Evolutionary conservation across 2,329 filamentous ascomycete species (phyloP).

Genomic region (Teratosphaeria nubilosa): DNA sequence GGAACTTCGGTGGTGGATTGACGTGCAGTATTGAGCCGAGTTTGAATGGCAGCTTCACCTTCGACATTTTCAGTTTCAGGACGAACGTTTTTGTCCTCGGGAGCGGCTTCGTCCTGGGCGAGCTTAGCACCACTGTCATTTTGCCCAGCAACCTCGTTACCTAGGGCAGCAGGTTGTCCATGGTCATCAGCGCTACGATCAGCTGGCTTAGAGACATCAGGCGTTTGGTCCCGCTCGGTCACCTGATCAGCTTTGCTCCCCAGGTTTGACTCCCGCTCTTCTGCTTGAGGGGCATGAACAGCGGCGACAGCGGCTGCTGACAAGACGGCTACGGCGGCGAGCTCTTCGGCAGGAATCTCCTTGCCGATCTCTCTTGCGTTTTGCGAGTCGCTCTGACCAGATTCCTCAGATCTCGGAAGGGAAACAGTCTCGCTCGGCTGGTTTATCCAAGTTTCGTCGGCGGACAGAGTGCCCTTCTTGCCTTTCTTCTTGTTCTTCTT

Average conservation of each 20-base stretch:
- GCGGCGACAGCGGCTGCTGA: not conserved
- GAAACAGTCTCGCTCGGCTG: not conserved
- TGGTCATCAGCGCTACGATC: not conserved
- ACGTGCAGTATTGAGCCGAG: not conserved
- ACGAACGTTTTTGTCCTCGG: not conserved
- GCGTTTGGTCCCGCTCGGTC: not conserved
- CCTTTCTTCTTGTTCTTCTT: constrained; percentile 18
- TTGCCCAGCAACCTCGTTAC: not conserved
- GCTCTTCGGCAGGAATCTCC: not conserved
- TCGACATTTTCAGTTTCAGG: not conserved
- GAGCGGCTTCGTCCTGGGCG: not conserved
- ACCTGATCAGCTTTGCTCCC: not conserved
- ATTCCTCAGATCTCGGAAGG: not conserved
- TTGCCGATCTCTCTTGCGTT: not conserved
- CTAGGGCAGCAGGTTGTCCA: not conserved
- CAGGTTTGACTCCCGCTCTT: not conserved
- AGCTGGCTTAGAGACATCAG: constrained; percentile 1
- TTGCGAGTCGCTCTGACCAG: not conserved
- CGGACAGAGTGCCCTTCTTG: constrained; percentile 5
- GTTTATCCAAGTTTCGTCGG: not conserved
- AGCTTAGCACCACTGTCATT: not conserved
- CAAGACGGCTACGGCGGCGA: not conserved
- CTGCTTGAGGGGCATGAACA: not conserved
- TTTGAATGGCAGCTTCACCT: not conserved
- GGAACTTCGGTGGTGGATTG: not conserved